Percentiles rank a stretch among this genome's conserved stretches.
Conservation (phyloP, 306 rosid genomes). For the Casuarina cunninghamiana region DNA sequence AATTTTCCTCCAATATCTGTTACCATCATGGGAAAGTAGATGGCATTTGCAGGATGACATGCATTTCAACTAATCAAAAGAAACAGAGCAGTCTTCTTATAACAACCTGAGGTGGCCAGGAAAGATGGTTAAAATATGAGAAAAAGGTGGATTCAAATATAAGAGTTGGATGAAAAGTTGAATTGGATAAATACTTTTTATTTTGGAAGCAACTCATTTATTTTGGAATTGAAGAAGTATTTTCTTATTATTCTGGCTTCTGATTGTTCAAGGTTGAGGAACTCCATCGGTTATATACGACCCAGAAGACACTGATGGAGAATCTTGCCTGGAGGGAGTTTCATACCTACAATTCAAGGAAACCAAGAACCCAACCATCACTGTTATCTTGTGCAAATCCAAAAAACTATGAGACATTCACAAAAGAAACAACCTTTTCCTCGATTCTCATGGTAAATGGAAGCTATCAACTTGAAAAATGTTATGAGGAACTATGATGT, state of each 20-base stretch:
- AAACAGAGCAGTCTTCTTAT: neutral
- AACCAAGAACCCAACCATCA: conserved; percentile 30
- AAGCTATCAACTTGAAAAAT: neutral
- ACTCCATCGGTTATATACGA: conserved; percentile 53
- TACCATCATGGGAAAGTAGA: neutral
- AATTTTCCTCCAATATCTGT: neutral
- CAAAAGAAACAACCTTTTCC: conserved; percentile 12
- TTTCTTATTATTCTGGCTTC: neutral
- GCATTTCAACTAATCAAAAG: neutral
- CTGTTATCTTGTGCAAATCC: conserved; percentile 26
- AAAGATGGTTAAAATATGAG: neutral
- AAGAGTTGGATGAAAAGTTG: neutral
- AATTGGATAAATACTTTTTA: neutral
- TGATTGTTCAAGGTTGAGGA: conserved; percentile 50
- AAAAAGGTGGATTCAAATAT: neutral
- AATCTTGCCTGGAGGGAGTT: conserved; percentile 32
- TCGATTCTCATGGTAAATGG: conserved; percentile 30
- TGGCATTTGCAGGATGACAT: neutral
- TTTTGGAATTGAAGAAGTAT: neutral
- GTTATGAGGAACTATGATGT: neutral
- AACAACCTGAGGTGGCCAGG: neutral
- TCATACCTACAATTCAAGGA: conserved; percentile 22
- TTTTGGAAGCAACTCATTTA: neutral
- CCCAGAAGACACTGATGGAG: conserved; percentile 52
- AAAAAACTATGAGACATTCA: conserved; percentile 22